Conservation (phyloP, 2,329 filamentous ascomycete genomes). For the Venturia effusa region DNA sequence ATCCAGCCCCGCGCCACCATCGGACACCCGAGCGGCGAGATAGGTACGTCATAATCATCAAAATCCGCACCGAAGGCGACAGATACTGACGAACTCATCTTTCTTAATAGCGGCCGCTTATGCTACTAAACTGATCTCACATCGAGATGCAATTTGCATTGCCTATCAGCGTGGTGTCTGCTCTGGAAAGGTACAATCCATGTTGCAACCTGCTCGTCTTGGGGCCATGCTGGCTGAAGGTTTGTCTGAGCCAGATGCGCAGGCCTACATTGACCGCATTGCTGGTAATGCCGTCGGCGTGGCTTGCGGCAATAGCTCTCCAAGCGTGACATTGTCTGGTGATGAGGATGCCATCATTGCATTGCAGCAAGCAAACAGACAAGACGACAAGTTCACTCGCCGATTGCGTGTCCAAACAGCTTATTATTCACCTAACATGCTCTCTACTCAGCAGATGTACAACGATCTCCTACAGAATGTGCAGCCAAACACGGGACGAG, state of each 20-base stretch:
- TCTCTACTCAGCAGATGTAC: conserved; percentile 15
- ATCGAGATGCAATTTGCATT: conserved; percentile 24
- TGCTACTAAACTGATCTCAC: conserved; percentile 16
- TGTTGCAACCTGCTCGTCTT: neutral
- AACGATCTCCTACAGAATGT: conserved; percentile 1
- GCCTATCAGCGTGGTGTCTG: conserved; percentile 30
- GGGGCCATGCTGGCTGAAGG: neutral
- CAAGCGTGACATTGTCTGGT: conserved; percentile 6
- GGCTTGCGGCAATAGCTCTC: conserved; percentile 5
- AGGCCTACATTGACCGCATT: neutral
- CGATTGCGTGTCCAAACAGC: conserved; percentile 18
- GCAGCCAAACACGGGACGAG: neutral
- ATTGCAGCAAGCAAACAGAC: conserved; percentile 16
- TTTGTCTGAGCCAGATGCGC: neutral
- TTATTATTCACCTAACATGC: conserved; percentile 23
- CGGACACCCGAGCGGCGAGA: conserved; percentile 23
- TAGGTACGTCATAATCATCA: no score
- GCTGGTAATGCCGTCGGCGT: neutral
- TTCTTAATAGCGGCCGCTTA: conserved; percentile 24
- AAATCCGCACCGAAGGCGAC: no score
- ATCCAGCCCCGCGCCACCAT: conserved; percentile 16
- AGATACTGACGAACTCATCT: no score
- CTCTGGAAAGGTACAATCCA: neutral
- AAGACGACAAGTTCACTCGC: conserved; percentile 2
- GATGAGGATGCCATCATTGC: conserved; percentile 9